phyloP scores from a whole-genome alignment of 2,329 filamentous ascomycete species.

The Septoria petroselini region DNA sequence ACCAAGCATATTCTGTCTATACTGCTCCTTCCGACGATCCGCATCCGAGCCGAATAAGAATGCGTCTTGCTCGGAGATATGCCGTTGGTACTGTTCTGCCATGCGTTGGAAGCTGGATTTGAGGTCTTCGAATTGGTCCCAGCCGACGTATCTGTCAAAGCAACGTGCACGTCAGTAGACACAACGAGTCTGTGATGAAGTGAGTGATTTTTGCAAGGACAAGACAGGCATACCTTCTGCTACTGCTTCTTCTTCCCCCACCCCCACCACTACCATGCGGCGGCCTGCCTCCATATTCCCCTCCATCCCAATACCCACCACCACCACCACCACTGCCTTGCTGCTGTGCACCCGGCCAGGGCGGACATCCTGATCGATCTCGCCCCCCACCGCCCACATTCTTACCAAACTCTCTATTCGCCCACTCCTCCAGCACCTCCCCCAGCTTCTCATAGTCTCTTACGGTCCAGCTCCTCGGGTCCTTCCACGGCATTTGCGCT shows the following conservation, averaged over 20 bases:
- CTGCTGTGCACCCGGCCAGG: constrained; percentile 4
- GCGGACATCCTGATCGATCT: constrained; percentile 10
- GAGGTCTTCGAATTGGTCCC: constrained; percentile 13
- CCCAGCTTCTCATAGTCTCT: constrained; percentile 31
- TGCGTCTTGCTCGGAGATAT: constrained; percentile 22
- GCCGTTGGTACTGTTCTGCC: constrained; percentile 25
- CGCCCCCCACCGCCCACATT: constrained; percentile 3
- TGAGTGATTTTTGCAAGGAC: too few relatives aligned
- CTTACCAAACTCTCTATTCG: constrained; percentile 21
- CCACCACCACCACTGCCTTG: constrained; percentile 4
- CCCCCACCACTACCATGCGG: not conserved
- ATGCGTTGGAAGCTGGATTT: constrained; percentile 21
- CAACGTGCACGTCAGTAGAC: not conserved
- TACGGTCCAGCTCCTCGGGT: constrained; percentile 26
- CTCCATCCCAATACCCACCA: constrained; percentile 15
- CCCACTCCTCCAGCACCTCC: constrained; percentile 28
- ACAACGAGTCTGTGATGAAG: not conserved
- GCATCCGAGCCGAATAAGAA: constrained; percentile 29
- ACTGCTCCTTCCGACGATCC: constrained; percentile 29
- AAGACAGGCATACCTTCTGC: constrained; percentile 1
- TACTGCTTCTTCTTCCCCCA: constrained; percentile 2
- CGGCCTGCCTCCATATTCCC: not conserved
- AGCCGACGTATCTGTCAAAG: constrained; percentile 4
- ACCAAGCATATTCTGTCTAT: constrained; percentile 28
- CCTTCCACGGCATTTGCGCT: constrained; percentile 21